Conservation (phyloP, 306 rosid genomes). For the Trifolium dubium region DNA sequence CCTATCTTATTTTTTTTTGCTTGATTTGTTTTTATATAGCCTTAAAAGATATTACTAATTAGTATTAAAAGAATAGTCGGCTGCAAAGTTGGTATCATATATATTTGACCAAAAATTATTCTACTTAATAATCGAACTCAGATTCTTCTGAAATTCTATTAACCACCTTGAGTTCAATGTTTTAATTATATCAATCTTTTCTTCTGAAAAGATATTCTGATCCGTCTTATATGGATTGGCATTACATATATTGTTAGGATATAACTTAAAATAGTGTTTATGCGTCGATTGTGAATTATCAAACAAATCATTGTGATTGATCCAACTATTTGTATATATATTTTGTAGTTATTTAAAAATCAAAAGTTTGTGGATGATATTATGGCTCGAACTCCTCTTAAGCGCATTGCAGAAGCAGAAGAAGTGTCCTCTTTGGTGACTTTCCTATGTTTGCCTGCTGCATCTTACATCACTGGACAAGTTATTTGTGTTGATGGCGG, state of each 20-base stretch:
- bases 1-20: not conserved
- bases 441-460: slow-evolving; percentile 82
- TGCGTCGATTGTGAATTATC: not conserved
- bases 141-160: too few species aligned
- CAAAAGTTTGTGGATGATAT: slow-evolving; percentile 55
- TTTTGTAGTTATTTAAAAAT: slow-evolving; percentile 56
- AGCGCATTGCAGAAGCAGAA: slow-evolving; percentile 71
- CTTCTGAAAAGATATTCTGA: too few species aligned
- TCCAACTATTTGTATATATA: not conserved
- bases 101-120: too few species aligned
- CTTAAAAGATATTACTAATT: too few species aligned
- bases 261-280: not conserved
- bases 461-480: slow-evolving; percentile 90
- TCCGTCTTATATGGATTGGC: not conserved
- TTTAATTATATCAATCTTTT: too few species aligned
- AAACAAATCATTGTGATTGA: not conserved
- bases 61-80: too few species aligned
- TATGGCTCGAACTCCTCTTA: slow-evolving; percentile 56
- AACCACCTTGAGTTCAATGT: too few species aligned
- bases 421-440: slow-evolving; percentile 81
- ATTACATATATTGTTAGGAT: not conserved
- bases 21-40: not conserved
- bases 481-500: slow-evolving; percentile 82
- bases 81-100: too few species aligned
- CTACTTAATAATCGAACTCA: too few species aligned